A percentile compares a stretch with the other conserved stretches of the same genome.
Evolutionary conservation across 768 basidiomycete species (phyloP).

Genomic region (Lentinus tigrinus): DNA sequence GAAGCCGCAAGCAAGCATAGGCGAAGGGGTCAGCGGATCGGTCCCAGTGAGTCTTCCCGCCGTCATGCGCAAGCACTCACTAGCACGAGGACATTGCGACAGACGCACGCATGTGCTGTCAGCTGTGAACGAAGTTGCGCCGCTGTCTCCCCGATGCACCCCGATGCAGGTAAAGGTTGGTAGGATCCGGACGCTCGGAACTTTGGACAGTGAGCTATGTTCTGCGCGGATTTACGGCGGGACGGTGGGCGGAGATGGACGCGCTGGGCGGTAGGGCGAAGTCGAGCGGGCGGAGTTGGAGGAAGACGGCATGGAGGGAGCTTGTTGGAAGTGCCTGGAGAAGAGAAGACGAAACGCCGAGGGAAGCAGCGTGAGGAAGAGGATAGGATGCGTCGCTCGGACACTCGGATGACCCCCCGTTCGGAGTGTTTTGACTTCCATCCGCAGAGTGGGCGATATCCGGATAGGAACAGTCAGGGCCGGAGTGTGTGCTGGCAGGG

Average conservation of each 20-base stretch:
- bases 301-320: not conserved
- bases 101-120: no score
- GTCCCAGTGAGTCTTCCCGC: no score
- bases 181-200: no score
- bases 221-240: not conserved
- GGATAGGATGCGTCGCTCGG: not conserved
- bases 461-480: not conserved
- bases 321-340: not conserved
- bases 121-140: no score
- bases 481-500: not conserved
- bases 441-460: not conserved
- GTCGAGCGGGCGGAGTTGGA: not conserved
- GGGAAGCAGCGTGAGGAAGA: not conserved
- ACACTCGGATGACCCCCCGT: slow-evolving; percentile 9
- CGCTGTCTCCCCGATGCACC: no score
- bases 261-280: not conserved
- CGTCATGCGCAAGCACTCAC: no score
- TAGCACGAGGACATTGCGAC: no score
- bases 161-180: no score
- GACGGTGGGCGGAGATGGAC: not conserved
- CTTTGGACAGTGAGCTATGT: no score
- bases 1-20: not conserved
- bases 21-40: not conserved
- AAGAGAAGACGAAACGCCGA: not conserved
- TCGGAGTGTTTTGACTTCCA: not conserved